Evolutionary conservation across 169 alveolate genomes (phyloP).

Genomic region (Miamiensis avidus): DNA sequence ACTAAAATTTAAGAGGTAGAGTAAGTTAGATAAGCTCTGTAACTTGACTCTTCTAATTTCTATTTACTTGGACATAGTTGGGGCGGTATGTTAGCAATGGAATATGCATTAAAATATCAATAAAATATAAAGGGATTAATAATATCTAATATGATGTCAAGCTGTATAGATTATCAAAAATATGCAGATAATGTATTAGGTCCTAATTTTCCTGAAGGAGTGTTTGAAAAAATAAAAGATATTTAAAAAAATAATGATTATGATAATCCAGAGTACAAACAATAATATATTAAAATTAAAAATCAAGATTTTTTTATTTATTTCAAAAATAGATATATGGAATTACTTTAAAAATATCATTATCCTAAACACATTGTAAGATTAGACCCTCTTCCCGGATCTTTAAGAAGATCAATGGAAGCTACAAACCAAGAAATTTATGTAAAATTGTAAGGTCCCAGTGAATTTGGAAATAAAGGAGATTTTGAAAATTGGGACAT

Average conservation of each 20-base stretch:
- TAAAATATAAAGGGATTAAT: not conserved
- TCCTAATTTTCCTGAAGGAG: not conserved
- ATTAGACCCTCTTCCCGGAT: not conserved
- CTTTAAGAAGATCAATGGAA: too few relatives aligned
- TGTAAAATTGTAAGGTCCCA: not conserved
- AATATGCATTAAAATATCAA: too few relatives aligned
- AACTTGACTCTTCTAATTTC: too few relatives aligned
- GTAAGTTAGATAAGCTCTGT: not conserved
- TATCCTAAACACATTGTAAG: too few relatives aligned
- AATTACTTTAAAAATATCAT: too few relatives aligned
- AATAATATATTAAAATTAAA: too few relatives aligned
- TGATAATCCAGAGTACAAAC: not conserved
- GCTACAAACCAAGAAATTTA: too few relatives aligned
- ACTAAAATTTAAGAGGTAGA: too few relatives aligned
- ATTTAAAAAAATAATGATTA: not conserved
- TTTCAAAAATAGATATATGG: too few relatives aligned
- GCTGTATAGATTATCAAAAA: not conserved
- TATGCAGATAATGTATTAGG: not conserved
- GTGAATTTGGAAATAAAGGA: not conserved
- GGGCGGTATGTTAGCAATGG: not conserved
- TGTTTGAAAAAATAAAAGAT: not conserved
- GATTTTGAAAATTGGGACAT: not conserved
- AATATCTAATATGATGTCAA: too few relatives aligned
- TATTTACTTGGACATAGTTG: not conserved
- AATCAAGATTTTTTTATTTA: too few relatives aligned